Conservation (phyloP, 805 yeast genomes). For the Ogataea pini region DNA sequence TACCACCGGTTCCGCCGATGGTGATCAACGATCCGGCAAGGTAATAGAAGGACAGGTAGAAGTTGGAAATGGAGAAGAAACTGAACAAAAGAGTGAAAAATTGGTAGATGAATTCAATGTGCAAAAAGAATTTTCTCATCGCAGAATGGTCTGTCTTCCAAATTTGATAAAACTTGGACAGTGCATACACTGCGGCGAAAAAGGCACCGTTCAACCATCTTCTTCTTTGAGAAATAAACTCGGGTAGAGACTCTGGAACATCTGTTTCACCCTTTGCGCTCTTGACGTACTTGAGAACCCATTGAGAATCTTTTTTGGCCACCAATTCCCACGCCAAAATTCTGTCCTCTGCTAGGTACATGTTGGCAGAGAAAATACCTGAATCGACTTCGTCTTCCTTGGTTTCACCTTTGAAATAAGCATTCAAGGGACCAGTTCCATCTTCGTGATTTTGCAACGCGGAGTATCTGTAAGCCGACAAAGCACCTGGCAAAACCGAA, state of each 20-base stretch:
- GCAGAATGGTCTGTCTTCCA: constrained; percentile 88
- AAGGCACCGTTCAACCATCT: constrained; percentile 98
- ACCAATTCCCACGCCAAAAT: constrained; percentile 95
- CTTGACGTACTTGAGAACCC: constrained; percentile 90
- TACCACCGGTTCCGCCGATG: constrained; percentile 72
- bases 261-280: constrained; percentile 96
- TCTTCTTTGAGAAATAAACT: constrained; percentile 92
- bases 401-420: constrained; percentile 87
- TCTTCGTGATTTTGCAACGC: constrained; percentile 83
- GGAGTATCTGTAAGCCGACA: constrained; percentile 89
- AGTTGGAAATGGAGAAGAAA: constrained; percentile 90
- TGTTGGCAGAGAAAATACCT: constrained; percentile 91
- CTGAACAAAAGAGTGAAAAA: constrained; percentile 77
- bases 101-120: constrained; percentile 88
- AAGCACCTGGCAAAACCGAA: constrained; percentile 91
- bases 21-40: constrained; percentile 81
- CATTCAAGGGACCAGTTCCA: constrained; percentile 88
- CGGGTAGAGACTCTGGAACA: constrained; percentile 94
- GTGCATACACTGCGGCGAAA: constrained; percentile 92
- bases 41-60: constrained; percentile 88
- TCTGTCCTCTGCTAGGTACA: constrained; percentile 97
- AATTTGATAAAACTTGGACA: constrained; percentile 79
- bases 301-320: constrained; percentile 76
- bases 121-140: constrained; percentile 76
- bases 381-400: constrained; percentile 37